phyloP scores from a whole-genome alignment of 2,329 filamentous ascomycete genomes.

The Talaromyces sp. region DNA sequence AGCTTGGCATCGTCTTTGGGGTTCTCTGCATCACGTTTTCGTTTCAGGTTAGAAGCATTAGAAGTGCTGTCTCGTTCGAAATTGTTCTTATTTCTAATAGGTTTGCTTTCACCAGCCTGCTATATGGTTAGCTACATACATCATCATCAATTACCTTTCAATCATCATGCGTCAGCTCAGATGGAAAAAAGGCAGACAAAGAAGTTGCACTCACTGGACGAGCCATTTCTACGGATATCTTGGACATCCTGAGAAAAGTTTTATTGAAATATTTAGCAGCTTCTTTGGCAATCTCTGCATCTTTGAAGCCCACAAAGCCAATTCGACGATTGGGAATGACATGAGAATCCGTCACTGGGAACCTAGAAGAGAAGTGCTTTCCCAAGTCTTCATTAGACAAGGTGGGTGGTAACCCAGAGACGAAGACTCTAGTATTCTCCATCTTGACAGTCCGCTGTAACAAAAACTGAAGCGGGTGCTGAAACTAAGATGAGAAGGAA shows the following conservation, averaged over 20 bases:
- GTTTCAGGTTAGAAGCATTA: slow-evolving; percentile 33
- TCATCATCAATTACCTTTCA: slow-evolving; percentile 22
- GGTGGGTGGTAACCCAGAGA: slow-evolving; percentile 73
- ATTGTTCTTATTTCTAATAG: slow-evolving; percentile 22
- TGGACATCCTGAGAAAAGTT: slow-evolving; percentile 93
- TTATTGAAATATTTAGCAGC: slow-evolving; percentile 95
- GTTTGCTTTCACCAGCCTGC: slow-evolving; percentile 38
- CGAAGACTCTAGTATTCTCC: slow-evolving; percentile 73
- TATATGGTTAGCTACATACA: slow-evolving; percentile 23
- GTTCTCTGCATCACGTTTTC: slow-evolving; percentile 45
- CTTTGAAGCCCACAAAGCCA: slow-evolving; percentile 92
- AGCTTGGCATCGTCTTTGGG: slow-evolving; percentile 73
- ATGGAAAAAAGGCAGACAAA: slow-evolving; percentile 22
- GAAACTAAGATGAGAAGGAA: slow-evolving; percentile 8
- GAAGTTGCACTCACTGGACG: slow-evolving; percentile 60
- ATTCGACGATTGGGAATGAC: slow-evolving; percentile 85
- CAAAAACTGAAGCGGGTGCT: slow-evolving; percentile 8
- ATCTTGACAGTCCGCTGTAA: slow-evolving; percentile 41
- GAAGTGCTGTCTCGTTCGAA: slow-evolving; percentile 23
- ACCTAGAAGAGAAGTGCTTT: slow-evolving; percentile 79
- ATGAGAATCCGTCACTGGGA: slow-evolving; percentile 84
- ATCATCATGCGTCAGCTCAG: slow-evolving; percentile 33
- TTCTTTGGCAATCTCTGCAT: slow-evolving; percentile 69
- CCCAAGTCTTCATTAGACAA: slow-evolving; percentile 81
- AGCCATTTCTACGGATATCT: slow-evolving; percentile 83